Percentiles rank a stretch among this genome's conserved stretches.
phyloP scores from a whole-genome alignment of 768 basidiomycete species.

The Naganishia antarctica region DNA sequence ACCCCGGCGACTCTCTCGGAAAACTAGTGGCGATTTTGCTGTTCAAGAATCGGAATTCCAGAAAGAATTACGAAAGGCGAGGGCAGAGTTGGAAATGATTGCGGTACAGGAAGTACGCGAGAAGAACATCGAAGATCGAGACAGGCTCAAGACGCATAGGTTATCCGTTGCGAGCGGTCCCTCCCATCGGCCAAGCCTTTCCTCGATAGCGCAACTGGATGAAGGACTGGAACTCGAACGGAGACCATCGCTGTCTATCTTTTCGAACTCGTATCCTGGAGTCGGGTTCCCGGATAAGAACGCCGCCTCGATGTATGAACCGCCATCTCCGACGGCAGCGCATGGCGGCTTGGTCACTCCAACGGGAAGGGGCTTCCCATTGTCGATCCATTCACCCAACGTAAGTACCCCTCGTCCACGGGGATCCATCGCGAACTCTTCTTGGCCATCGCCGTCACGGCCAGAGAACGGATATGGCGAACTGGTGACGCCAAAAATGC shows the following conservation, averaged over 20 bases:
- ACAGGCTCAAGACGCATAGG: slow-evolving; percentile 1
- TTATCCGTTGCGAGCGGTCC: not conserved
- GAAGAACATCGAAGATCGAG: slow-evolving; percentile 5
- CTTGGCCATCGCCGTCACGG: too few relatives aligned
- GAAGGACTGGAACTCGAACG: slow-evolving; percentile 11
- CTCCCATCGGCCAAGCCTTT: not conserved
- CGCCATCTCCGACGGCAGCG: slow-evolving; percentile 1
- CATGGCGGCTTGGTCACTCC: not conserved
- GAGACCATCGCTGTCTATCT: slow-evolving; percentile 12
- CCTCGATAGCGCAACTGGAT: not conserved
- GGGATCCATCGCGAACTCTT: not conserved
- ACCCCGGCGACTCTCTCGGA: slow-evolving; percentile 16
- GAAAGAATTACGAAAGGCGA: slow-evolving; percentile 26
- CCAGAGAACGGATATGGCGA: too few relatives aligned
- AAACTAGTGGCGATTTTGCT: slow-evolving; percentile 27
- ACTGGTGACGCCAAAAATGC: not conserved
- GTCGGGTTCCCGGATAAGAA: slow-evolving; percentile 12
- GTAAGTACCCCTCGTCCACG: not conserved
- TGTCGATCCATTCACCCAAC: not conserved
- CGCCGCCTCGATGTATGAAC: slow-evolving; percentile 4
- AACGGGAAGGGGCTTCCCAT: not conserved
- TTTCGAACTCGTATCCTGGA: slow-evolving; percentile 16
- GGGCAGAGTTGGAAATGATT: slow-evolving; percentile 27
- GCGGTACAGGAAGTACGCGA: slow-evolving; percentile 24
- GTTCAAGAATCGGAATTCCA: slow-evolving; percentile 30